phyloP scores from a whole-genome alignment of 306 rosid species.

The Prunus armeniaca region DNA sequence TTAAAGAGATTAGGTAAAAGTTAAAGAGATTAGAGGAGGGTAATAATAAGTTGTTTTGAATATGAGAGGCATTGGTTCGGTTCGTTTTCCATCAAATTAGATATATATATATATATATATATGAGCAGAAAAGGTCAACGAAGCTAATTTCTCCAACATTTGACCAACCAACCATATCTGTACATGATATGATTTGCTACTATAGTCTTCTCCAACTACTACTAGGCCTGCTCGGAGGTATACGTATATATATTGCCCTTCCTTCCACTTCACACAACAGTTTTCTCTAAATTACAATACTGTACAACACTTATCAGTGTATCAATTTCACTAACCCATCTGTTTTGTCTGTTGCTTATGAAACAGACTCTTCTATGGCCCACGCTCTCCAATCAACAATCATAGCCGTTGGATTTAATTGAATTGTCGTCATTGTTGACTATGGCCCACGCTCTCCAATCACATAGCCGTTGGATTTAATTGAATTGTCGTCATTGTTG shows the following conservation, averaged over 20 bases:
- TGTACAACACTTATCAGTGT: too few species aligned
- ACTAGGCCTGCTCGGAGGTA: not conserved
- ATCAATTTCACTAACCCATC: not conserved
- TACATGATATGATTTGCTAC: not conserved
- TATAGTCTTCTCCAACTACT: not conserved
- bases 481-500: not conserved
- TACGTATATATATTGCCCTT: too few species aligned
- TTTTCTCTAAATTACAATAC: too few species aligned
- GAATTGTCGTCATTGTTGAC: not conserved
- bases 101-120: too few species aligned
- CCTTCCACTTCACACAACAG: too few species aligned
- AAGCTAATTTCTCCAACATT: slow-evolving; percentile 6
- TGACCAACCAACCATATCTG: not conserved
- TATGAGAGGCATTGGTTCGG: too few species aligned
- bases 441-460: not conserved
- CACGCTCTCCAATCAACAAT: not conserved
- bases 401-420: not conserved
- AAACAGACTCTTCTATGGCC: not conserved
- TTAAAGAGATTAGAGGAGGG: too few species aligned
- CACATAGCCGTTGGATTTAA: not conserved
- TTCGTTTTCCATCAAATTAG: too few species aligned
- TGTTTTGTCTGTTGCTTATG: not conserved
- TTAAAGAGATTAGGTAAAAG: too few species aligned
- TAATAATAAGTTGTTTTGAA: too few species aligned
- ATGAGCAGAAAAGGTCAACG: slow-evolving; percentile 2